These are phyloP conservation scores for Austroboletus eburneus DNA, from an alignment of 768 basidiomycete species.

Conservation along the genomic window DNA sequence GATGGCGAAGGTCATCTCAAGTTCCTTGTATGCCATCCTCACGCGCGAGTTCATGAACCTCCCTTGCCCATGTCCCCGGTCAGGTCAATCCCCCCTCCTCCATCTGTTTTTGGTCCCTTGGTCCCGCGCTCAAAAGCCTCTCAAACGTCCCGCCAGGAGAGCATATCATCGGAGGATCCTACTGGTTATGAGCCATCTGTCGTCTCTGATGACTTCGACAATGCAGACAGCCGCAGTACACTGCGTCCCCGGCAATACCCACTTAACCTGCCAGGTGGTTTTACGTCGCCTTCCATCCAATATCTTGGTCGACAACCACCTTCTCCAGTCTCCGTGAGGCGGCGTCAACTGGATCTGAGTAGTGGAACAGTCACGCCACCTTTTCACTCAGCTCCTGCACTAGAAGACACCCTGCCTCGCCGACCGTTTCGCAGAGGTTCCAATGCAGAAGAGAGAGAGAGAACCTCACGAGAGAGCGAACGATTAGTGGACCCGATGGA, in stretches of 20 bases:
- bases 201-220: constrained; percentile 55
- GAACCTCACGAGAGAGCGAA: constrained; percentile 20
- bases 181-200: constrained; percentile 67
- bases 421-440: constrained; percentile 28
- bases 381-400: constrained; percentile 25
- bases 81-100: constrained; percentile 47
- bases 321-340: constrained; percentile 29
- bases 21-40: constrained; percentile 71
- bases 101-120: constrained; percentile 47
- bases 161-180: constrained; percentile 60
- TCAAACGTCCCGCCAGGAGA: constrained; percentile 60
- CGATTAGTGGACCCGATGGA: constrained; percentile 19
- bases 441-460: constrained; percentile 25
- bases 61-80: constrained; percentile 37
- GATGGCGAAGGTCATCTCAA: constrained; percentile 81
- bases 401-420: constrained; percentile 31
- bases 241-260: constrained; percentile 37
- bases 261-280: constrained; percentile 28
- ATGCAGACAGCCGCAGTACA: constrained; percentile 47
- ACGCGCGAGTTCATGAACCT: constrained; percentile 55
- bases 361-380: constrained; percentile 21
- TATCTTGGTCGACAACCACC: constrained; percentile 37
- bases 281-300: constrained; percentile 34
- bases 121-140: constrained; percentile 43
- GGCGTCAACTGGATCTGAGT: constrained; percentile 21